A percentile compares a stretch with the other conserved stretches of the same genome.
Conservation (phyloP, 108 stramenopile genomes). For the Cylindrotheca closterium region DNA sequence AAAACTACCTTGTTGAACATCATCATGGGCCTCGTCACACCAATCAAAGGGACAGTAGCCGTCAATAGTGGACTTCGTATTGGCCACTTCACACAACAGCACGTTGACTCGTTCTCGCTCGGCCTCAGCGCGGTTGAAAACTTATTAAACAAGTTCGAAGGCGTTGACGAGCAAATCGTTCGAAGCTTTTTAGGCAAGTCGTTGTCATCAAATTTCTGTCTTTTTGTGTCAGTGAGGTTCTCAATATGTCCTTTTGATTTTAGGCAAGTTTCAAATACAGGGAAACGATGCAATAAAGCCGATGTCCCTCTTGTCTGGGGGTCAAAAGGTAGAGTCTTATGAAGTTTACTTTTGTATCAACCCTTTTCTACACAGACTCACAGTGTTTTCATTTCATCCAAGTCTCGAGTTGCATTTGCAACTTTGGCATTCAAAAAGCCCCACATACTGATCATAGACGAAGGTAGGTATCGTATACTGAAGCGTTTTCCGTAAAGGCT, state of each 20-base stretch:
- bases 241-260: too few relatives aligned
- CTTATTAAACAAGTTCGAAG: slow-evolving; percentile 77
- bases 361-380: not conserved
- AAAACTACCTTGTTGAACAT: slow-evolving; percentile 89
- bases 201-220: too few relatives aligned
- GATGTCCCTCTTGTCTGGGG: slow-evolving; percentile 93
- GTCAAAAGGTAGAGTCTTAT: slow-evolving; percentile 50
- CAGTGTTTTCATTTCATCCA: slow-evolving; percentile 45
- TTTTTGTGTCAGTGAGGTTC: too few relatives aligned
- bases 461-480: too few relatives aligned
- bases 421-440: slow-evolving; percentile 91
- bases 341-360: not conserved
- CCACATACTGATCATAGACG: slow-evolving; percentile 96
- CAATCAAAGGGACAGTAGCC: slow-evolving; percentile 75
- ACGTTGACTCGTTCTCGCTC: slow-evolving; percentile 90
- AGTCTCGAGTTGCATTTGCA: slow-evolving; percentile 94
- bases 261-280: slow-evolving; percentile 92
- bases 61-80: slow-evolving; percentile 88
- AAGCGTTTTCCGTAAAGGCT: too few relatives aligned
- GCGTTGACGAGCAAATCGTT: slow-evolving; percentile 90
- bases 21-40: slow-evolving; percentile 85
- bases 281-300: slow-evolving; percentile 91
- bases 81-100: slow-evolving; percentile 97
- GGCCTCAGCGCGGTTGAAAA: slow-evolving; percentile 87
- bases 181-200: slow-evolving; percentile 83